Conservation (phyloP, 441 rosid genomes). For the Gossypium laxum region DNA sequence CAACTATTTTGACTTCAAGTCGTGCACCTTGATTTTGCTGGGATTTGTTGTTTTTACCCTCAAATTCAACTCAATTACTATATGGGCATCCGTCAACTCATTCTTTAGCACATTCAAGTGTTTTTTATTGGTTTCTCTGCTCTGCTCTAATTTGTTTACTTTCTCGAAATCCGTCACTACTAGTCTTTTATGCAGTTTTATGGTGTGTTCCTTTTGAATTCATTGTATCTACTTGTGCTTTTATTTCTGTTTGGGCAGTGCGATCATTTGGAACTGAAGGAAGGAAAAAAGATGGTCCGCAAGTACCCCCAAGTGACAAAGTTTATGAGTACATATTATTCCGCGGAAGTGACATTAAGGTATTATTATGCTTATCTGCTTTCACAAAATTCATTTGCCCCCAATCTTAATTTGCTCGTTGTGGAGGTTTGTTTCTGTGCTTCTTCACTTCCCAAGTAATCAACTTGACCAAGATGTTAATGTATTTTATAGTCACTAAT, state of each 20-base stretch:
- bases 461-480: neutral
- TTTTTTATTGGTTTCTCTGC: too few relatives aligned
- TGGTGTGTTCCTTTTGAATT: too few relatives aligned
- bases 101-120: too few relatives aligned
- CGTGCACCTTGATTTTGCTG: too few relatives aligned
- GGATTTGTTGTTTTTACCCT: too few relatives aligned
- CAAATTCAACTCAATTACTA: too few relatives aligned
- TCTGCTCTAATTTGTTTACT: too few relatives aligned
- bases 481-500: neutral
- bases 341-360: conserved; percentile 94
- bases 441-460: neutral
- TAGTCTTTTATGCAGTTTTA: too few relatives aligned
- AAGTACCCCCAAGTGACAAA: conserved; percentile 60
- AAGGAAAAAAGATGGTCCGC: conserved; percentile 79
- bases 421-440: neutral
- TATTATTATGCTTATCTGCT: conserved; percentile 11
- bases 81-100: too few relatives aligned
- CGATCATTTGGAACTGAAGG: conserved; percentile 96
- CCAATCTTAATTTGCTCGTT: neutral
- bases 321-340: conserved; percentile 80
- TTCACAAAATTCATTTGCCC: neutral
- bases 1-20: too few relatives aligned
- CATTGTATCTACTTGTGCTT: neutral
- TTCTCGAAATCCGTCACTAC: too few relatives aligned
- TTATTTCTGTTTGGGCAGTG: conserved; percentile 30